Evolutionary conservation across 2,329 filamentous ascomycete genomes (phyloP).

Genomic region (Sordariomycetes sp.): DNA sequence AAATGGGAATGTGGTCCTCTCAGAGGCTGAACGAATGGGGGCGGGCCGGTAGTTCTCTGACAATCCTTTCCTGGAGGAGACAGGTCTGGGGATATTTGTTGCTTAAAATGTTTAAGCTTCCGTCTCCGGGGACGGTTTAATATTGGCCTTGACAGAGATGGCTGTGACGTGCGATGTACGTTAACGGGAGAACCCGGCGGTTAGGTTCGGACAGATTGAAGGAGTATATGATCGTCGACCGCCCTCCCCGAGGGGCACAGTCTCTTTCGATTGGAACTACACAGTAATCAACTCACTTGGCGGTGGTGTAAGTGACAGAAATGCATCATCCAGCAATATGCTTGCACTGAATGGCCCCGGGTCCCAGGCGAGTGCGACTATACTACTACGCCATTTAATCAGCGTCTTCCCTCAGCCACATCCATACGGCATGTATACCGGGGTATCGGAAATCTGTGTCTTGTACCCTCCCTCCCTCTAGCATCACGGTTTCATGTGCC

Average conservation of each 20-base stretch:
- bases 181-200: neutral
- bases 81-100: neutral
- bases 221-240: neutral
- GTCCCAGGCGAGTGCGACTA: no score
- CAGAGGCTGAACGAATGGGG: no score
- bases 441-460: neutral
- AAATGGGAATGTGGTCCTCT: neutral
- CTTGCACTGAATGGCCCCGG: no score
- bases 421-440: neutral
- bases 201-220: neutral
- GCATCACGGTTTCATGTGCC: neutral
- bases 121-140: neutral
- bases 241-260: no score
- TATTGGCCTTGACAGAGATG: neutral
- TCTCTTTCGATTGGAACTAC: no score
- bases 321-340: no score
- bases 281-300: no score
- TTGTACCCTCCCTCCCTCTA: neutral
- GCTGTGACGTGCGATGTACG: neutral
- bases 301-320: no score
- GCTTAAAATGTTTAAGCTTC: neutral
- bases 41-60: neutral
- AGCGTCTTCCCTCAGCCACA: neutral
- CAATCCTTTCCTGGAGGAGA: neutral
- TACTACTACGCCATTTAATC: neutral